A percentile compares a stretch with the other conserved stretches of the same genome.
phyloP scores from a whole-genome alignment of 768 basidiomycete genomes.

The Lactifluus pinguis region DNA sequence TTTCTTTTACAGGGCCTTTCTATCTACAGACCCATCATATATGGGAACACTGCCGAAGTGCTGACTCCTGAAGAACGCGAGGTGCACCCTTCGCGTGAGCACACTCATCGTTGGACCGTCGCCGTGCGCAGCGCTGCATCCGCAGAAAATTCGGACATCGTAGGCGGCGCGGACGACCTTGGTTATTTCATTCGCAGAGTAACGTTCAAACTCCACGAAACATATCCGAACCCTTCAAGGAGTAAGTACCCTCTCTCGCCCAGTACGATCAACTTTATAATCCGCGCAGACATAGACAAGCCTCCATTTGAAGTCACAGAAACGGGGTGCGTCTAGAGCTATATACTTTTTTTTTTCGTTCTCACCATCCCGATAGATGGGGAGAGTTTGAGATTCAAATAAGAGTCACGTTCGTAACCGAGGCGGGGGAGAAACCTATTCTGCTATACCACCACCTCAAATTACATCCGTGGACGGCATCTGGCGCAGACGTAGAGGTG shows the following conservation, averaged over 20 bases:
- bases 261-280: not conserved
- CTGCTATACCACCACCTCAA: conserved; percentile 89
- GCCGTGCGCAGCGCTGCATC: conserved; percentile 86
- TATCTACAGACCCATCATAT: conserved; percentile 86
- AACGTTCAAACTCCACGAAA: conserved; percentile 96
- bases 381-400: conserved; percentile 98
- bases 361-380: conserved; percentile 48
- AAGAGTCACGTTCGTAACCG: conserved; percentile 78
- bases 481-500: conserved; percentile 56
- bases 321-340: conserved; percentile 58
- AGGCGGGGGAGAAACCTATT: conserved; percentile 87
- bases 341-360: not conserved
- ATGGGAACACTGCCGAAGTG: conserved; percentile 86
- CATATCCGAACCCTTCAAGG: conserved; percentile 83
- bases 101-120: conserved; percentile 96
- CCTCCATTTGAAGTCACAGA: conserved; percentile 93
- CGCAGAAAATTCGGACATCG: conserved; percentile 57
- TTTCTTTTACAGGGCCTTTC: conserved; percentile 60
- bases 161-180: conserved; percentile 86
- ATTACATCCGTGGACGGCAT: conserved; percentile 77
- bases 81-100: conserved; percentile 47
- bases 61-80: conserved; percentile 67
- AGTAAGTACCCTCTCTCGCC: conserved; percentile 41
- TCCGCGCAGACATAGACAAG: conserved; percentile 68
- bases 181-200: conserved; percentile 92